These are phyloP conservation scores for Aspergillus japonicus DNA, from an alignment of 2,329 filamentous ascomycete species.

Conservation along the genomic window DNA sequence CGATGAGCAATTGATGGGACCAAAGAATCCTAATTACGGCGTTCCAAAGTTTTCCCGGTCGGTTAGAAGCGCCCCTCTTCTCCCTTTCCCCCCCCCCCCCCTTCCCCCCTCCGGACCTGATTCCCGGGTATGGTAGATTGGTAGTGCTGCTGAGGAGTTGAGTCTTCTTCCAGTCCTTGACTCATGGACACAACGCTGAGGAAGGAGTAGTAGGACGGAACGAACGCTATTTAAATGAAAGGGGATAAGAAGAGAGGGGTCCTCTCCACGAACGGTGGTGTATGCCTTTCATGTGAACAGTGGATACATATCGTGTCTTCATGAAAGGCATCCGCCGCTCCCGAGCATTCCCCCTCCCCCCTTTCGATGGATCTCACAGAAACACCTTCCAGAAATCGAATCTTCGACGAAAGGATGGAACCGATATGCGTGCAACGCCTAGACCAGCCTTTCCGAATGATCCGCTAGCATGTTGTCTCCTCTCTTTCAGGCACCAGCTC, in stretches of 20 bases:
- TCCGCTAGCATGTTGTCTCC: neutral
- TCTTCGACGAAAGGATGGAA: neutral
- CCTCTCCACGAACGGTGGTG: no score
- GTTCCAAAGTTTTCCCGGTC: neutral
- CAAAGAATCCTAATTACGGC: neutral
- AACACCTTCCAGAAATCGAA: constrained; percentile 9
- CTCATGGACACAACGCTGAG: neutral
- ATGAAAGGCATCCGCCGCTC: constrained; percentile 3
- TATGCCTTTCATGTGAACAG: no score
- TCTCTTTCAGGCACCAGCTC: neutral
- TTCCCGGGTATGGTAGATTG: neutral
- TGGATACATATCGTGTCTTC: no score
- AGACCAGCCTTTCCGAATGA: neutral
- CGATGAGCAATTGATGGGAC: neutral
- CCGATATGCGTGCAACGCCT: neutral
- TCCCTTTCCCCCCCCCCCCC: neutral
- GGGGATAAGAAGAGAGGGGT: neutral
- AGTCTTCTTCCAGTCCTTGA: neutral
- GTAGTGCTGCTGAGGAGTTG: neutral
- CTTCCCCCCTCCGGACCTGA: neutral
- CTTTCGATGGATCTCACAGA: neutral
- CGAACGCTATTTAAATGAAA: neutral
- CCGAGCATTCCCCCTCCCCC: neutral
- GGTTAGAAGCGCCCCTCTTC: neutral
- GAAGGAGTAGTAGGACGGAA: neutral